Evolutionary conservation across 176 grass and related monocot genomes (phyloP).

Genomic region (Oryza meridionalis): DNA sequence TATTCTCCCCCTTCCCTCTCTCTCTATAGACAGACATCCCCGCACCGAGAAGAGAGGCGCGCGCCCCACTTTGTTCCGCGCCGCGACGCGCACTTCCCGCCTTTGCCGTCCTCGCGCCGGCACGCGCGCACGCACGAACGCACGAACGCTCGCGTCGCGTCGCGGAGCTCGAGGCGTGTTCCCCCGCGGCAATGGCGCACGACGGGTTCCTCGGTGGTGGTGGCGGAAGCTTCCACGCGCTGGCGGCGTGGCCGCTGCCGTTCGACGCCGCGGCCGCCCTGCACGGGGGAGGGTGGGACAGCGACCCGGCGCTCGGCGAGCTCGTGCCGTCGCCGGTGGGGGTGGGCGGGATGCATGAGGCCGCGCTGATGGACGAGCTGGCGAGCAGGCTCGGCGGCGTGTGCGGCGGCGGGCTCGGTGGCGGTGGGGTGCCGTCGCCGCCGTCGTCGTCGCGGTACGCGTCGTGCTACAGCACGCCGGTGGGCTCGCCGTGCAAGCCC

Average conservation of each 20-base stretch:
- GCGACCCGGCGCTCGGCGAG: constrained; percentile 53
- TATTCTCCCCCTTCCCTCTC: no score
- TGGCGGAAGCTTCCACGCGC: constrained; percentile 1
- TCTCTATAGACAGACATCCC: constrained; percentile 1
- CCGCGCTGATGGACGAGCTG: constrained; percentile 48
- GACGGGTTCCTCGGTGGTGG: constrained; percentile 25
- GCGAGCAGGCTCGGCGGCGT: constrained; percentile 56
- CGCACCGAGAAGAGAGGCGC: constrained; percentile 8
- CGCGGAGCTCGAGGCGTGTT: not conserved
- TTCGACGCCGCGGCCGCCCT: not conserved
- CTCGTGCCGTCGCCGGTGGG: constrained; percentile 58
- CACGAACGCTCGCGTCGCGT: not conserved
- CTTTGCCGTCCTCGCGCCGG: constrained; percentile 39
- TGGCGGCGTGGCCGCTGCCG: not conserved
- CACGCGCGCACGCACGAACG: constrained; percentile 7
- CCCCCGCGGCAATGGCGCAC: constrained; percentile 17
- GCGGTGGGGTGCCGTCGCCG: not conserved
- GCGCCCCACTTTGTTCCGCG: constrained; percentile 31
- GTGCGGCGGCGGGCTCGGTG: constrained; percentile 51
- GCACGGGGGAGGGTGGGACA: not conserved
- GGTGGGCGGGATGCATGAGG: constrained; percentile 6
- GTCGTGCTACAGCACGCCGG: constrained; percentile 61
- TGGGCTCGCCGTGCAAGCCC: constrained; percentile 50
- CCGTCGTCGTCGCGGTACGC: constrained; percentile 34
- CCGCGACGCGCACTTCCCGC: constrained; percentile 34